phyloP scores from a whole-genome alignment of 441 rosid genomes.

The Erodium trifolium region DNA sequence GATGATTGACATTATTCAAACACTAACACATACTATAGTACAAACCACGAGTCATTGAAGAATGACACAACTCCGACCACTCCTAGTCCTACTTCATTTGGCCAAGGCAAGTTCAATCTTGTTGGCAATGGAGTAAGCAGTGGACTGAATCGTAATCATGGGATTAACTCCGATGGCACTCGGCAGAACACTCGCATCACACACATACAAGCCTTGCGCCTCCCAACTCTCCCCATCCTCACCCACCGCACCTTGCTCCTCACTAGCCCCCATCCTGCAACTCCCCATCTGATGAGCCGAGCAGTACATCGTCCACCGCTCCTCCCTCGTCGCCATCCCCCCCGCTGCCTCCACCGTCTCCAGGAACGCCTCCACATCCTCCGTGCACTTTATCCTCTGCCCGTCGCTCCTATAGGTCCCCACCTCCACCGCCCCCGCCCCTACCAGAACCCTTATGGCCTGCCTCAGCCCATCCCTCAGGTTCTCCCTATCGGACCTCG shows the following conservation, averaged over 20 bases:
- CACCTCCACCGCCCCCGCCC: conserved; percentile 90
- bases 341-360: conserved; percentile 32
- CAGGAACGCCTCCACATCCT: conserved; percentile 50
- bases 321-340: conserved; percentile 30
- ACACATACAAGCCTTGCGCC: conserved; percentile 71
- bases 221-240: conserved; percentile 87
- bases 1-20: too few species aligned
- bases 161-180: conserved; percentile 90
- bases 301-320: conserved; percentile 43
- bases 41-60: too few species aligned
- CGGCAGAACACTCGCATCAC: conserved; percentile 76
- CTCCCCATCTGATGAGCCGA: conserved; percentile 99
- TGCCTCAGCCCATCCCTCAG: conserved; percentile 47
- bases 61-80: too few species aligned
- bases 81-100: too few species aligned
- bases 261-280: conserved; percentile 61
- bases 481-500: conserved; percentile 39
- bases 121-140: conserved; percentile 65
- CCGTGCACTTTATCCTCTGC: conserved; percentile 44
- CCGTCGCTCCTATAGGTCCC: conserved; percentile 87
- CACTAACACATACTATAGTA: too few species aligned
- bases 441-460: conserved; percentile 59
- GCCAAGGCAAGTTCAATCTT: conserved; percentile 26
- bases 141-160: conserved; percentile 79
- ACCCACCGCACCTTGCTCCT: conserved; percentile 65